phyloP scores from a whole-genome alignment of 768 basidiomycete species.

The Paxillus rubicundulus region DNA sequence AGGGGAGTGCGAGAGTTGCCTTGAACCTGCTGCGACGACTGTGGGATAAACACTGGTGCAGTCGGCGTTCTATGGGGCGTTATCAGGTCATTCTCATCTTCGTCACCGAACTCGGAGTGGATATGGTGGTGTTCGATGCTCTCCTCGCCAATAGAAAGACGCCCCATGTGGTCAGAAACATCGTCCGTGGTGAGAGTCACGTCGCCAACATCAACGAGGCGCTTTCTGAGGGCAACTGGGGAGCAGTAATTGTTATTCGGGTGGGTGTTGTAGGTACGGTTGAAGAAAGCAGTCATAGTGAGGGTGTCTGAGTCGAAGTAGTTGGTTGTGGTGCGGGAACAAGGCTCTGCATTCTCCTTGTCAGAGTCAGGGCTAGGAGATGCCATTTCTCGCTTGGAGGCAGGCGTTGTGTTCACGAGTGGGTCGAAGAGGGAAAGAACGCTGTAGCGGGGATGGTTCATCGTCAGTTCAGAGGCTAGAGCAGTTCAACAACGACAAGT shows the following conservation, averaged over 20 bases:
- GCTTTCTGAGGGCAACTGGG: slow-evolving; percentile 19
- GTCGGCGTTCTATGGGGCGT: neutral
- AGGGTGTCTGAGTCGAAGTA: slow-evolving; percentile 31
- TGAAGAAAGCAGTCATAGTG: slow-evolving; percentile 36
- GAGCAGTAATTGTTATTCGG: slow-evolving; percentile 5
- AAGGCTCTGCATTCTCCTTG: slow-evolving; percentile 16
- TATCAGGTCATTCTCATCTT: neutral
- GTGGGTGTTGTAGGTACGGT: slow-evolving; percentile 20
- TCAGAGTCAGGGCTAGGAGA: slow-evolving; percentile 23
- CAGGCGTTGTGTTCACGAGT: slow-evolving; percentile 16
- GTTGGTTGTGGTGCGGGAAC: neutral
- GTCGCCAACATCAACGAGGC: slow-evolving; percentile 32
- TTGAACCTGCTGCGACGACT: neutral
- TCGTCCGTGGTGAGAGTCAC: slow-evolving; percentile 13
- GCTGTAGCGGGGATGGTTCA: slow-evolving; percentile 28
- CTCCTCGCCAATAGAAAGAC: slow-evolving; percentile 9
- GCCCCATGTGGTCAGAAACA: slow-evolving; percentile 2
- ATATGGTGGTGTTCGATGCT: neutral
- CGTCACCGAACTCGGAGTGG: slow-evolving; percentile 1
- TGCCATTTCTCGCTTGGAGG: slow-evolving; percentile 25
- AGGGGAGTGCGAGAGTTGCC: slow-evolving; percentile 5
- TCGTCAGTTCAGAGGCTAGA: neutral
- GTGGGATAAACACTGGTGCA: slow-evolving; percentile 3
- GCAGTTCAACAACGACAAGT: neutral
- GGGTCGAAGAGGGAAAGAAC: slow-evolving; percentile 34